Base-by-base conservation (phyloP, 495 filamentous ascomycete species). In the Mycothermus thermophilus region DNA sequence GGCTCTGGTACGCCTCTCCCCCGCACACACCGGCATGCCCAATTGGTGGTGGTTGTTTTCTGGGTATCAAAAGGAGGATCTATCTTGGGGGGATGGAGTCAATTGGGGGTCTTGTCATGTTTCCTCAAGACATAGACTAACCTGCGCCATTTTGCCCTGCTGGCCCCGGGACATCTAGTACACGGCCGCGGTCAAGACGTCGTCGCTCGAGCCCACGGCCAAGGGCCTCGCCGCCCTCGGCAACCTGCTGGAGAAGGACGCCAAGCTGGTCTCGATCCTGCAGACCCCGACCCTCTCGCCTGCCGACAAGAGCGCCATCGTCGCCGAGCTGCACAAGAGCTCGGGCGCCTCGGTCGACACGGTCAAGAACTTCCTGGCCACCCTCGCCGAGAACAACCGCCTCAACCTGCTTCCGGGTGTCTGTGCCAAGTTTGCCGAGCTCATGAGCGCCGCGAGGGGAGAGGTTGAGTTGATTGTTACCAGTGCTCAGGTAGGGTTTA, bases 301-400 rank as follows among this genome's bases (percentile, higher is more conserved):
- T 29, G 58, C 58, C 38, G 85, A 96, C 71, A 95, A 93, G 72
- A 67, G 72, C 50, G 64, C 74, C 56, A 83, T 97, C 57, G 60
- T 95, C 37, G 58, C 64, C 51, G 85, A 94, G 67, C 69, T 97
- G 42, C 64, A 77, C 54, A 93, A 88, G 74, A 72, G 73, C 50
- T 63, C 74, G 38, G 81, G 76, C 34, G 60, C 65, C 41, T 58
- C 67, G 34, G 75, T 81, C 58, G 78, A 84, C 49, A 81, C 83
- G 43, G 66, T 95, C 57, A 88, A 88, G 77, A 93, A 93, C 72
- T 84, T 96, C 67, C 71, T 97, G 42, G 55, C 64, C 28, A 80
- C 86, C 29, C 67, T 97, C 23, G 86, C 88, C 34, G 84, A 92
- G 63, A 93, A 96, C 75, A 96, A 97, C 72, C 75, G 90, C 34